Base-by-base conservation (phyloP, 2,329 filamentous ascomycete genomes). In the Neofusicoccum umdonicola region DNA sequence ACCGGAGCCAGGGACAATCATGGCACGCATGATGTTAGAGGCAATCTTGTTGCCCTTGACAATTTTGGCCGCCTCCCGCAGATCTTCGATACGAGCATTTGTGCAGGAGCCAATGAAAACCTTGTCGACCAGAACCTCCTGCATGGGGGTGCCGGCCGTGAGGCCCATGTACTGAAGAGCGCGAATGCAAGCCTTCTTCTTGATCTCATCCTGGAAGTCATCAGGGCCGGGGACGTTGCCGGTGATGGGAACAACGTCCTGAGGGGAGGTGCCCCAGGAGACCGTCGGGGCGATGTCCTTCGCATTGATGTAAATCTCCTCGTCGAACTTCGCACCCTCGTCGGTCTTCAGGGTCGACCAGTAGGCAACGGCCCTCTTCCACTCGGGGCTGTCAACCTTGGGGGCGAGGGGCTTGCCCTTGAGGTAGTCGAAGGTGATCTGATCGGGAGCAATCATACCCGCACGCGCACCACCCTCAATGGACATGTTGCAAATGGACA, bases 401-500 rank as follows among this genome's bases (percentile, higher is more conserved):
- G 95, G 95, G 15, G 94, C 93, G 70, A 99, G 83, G 44, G 95
- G 95, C 68, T 90, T 88, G 71, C 90, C 92, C 83, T 95, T 95
- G 73, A 99, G 90, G 76, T 98, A 99, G 70, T 96, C 92, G 71
- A 97, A 97, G 34, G 95, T 98, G 65, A 84, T 90, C 74, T 97
- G 90, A 74, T 99, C 95, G 4, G 95, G 95, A 9, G 95, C 95
- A 66, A 99, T 89, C 93, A 99, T 96, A 70, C 95, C 95, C 66
- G 94, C 94, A 80, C 95, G 87, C 54, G 95, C 95, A 79, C 95
- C 95, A 70, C 85, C 95, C 83, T 99, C 95, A 71, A 98, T 97
- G 13, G 93, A 93, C 95, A 98, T 98, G 83, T 99, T 99, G 84
- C 95, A 98, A 77, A 99, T 96, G 68, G 93, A 97, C 95, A 99